These are phyloP conservation scores for Neocatenulostroma microsporum DNA, from an alignment of 2,329 filamentous ascomycete genomes.

Conservation along the genomic window DNA sequence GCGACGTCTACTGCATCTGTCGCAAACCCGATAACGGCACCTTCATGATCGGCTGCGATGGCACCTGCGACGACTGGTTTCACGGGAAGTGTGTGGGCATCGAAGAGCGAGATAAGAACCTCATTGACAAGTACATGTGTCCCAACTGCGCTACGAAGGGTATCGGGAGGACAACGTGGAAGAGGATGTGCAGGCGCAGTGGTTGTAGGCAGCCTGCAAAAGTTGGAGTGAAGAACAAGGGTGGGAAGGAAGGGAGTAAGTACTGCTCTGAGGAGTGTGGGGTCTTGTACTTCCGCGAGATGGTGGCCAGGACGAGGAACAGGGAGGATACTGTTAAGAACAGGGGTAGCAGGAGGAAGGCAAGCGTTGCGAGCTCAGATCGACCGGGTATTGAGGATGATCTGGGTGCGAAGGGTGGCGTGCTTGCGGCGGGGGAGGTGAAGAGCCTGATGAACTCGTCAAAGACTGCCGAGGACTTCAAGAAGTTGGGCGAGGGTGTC, in stretches of 20 bases:
- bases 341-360: slow-evolving; percentile 17
- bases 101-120: slow-evolving; percentile 61
- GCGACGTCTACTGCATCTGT: slow-evolving; percentile 81
- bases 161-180: slow-evolving; percentile 44
- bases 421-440: slow-evolving; percentile 40
- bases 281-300: slow-evolving; percentile 38
- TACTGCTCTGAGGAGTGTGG: slow-evolving; percentile 50
- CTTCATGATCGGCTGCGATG: slow-evolving; percentile 95
- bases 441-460: slow-evolving; percentile 38
- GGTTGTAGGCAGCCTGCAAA: slow-evolving; percentile 44
- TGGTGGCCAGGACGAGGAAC: slow-evolving; percentile 24
- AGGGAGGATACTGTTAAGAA: slow-evolving; percentile 20
- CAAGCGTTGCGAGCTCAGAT: slow-evolving; percentile 9
- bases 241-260: slow-evolving; percentile 39
- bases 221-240: slow-evolving; percentile 39
- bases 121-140: slow-evolving; percentile 61
- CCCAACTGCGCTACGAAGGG: slow-evolving; percentile 40
- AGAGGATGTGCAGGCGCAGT: slow-evolving; percentile 45
- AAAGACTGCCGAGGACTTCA: slow-evolving; percentile 39
- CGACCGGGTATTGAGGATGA: slow-evolving; percentile 27
- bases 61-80: slow-evolving; percentile 87
- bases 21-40: slow-evolving; percentile 83
- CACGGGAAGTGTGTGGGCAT: slow-evolving; percentile 85
- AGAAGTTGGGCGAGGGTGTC: slow-evolving; percentile 47
- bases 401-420: slow-evolving; percentile 40